A percentile compares a stretch with the other conserved stretches of the same genome.
These are phyloP conservation scores for Carallia brachiata DNA, from an alignment of 345 rosid species.

Conservation along the genomic window DNA sequence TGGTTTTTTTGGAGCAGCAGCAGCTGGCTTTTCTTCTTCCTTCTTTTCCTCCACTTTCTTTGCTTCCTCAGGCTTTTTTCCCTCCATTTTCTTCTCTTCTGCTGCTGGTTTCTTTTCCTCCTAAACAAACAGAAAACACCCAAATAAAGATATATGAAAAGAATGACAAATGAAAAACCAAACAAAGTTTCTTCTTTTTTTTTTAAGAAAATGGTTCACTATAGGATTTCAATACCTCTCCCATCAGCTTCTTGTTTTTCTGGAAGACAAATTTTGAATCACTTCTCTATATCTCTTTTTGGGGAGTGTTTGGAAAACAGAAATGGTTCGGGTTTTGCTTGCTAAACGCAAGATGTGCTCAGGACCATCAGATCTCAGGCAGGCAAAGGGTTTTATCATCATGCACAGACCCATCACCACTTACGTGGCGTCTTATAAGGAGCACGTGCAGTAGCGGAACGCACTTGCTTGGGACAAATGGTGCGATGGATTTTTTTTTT, in stretches of 20 bases:
- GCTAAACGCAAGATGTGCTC: not conserved
- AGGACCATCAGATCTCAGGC: slow-evolving; percentile 36
- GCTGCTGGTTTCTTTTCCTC: slow-evolving; percentile 54
- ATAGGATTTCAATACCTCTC: slow-evolving; percentile 45
- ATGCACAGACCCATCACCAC: slow-evolving; percentile 2
- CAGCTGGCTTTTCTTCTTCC: slow-evolving; percentile 25
- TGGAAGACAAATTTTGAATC: too few relatives aligned
- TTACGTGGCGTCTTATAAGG: slow-evolving; percentile 38
- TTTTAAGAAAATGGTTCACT: not conserved
- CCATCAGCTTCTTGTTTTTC: slow-evolving; percentile 41
- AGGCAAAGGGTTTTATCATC: too few relatives aligned
- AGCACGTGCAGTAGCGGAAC: slow-evolving; percentile 41
- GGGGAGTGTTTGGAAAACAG: not conserved
- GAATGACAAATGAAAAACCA: not conserved
- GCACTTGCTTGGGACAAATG: slow-evolving; percentile 30
- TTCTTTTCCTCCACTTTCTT: slow-evolving; percentile 33
- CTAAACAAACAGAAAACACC: slow-evolving; percentile 19
- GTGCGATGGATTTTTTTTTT: slow-evolving; percentile 20
- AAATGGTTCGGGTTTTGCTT: not conserved
- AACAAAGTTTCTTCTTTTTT: not conserved
- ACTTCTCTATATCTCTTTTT: too few relatives aligned
- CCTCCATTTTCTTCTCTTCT: slow-evolving; percentile 37
- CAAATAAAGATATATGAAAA: not conserved
- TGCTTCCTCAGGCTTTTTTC: slow-evolving; percentile 35
- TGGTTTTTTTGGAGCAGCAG: slow-evolving; percentile 26